Evolutionary conservation across 139 green algal genomes (phyloP), one percentile per base, ranked within the genome.

Genomic region (Axilococcus clingmanii): DNA sequence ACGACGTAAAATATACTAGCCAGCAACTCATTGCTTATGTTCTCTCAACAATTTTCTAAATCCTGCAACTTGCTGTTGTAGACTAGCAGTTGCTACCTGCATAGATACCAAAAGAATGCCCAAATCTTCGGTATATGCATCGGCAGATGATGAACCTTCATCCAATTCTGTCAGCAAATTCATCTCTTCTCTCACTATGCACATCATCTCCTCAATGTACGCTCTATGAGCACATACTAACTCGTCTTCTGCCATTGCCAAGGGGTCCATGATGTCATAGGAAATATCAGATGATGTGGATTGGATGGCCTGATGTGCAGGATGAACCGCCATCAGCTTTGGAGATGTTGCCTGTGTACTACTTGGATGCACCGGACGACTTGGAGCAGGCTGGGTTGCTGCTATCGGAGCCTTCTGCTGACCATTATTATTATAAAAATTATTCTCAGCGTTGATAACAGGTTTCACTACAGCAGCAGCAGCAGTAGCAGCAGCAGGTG

Each of bases 131-230:
- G 49, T 43, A 41, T 74, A 74, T 7, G 16, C 19, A 28, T 68
- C 58, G 1, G 68, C 46, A 14, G 24, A 47, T 45, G 37, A 20
- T 8, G 15, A 15, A 29, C 40, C 23, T 12, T 38, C 24, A n/a
- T 74, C 65, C 35, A 75, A 45, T 44, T 76, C 55, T n/a, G 48
- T 63, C 33, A 86, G 57, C 37, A 85, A 51, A 25, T 72, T 74
- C 79, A 85, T 82, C 63, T 86, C 75, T 38, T 76, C 68, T 17
- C 84, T 65, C 41, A 94, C 82, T 8, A 83, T 47, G n/a, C 85
- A 76, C 86, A 94, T 94, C 14, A 72, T 81, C 41, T 83, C 73
- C 60, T 96, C 88, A 27, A 96, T 89, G 55, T 89, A 77, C 55
- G 68, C 52, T 12, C 87, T 68, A 71, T 97, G 89, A 19, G 77